These are phyloP conservation scores for Calonectria montana DNA, from an alignment of 2,329 filamentous ascomycete species.

Conservation along the genomic window DNA sequence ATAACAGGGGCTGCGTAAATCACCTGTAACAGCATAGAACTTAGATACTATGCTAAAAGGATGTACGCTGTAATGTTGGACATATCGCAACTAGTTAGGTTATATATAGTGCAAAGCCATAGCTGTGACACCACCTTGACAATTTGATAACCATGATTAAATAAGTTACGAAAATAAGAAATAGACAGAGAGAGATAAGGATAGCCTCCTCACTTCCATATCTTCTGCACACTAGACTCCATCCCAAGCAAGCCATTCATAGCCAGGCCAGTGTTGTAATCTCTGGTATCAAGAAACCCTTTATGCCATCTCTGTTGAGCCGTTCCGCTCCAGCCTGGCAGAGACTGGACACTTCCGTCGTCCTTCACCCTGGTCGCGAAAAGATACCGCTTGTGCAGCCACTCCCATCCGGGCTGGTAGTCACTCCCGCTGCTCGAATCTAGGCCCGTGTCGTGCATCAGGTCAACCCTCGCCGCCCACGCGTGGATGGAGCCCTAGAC, in stretches of 20 bases:
- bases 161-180: too few species aligned
- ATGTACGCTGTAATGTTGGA: too few species aligned
- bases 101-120: too few species aligned
- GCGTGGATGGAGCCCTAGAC: neutral
- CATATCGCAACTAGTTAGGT: too few species aligned
- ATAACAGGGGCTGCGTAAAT: too few species aligned
- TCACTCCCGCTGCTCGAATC: neutral
- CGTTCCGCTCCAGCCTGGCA: neutral
- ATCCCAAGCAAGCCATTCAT: neutral
- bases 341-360: neutral
- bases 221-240: neutral
- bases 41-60: too few species aligned
- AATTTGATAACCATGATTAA: too few species aligned
- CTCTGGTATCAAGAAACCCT: neutral
- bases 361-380: neutral
- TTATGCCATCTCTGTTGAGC: neutral
- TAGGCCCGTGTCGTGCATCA: neutral
- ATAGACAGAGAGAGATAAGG: too few species aligned
- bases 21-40: too few species aligned
- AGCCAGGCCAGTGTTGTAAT: neutral
- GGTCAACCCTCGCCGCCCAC: neutral
- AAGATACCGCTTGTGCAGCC: neutral
- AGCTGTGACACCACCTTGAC: too few species aligned
- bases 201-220: neutral
- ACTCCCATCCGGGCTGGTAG: neutral